Percentiles rank a stretch among this genome's conserved stretches.
phyloP scores from a whole-genome alignment of 148 eudicot genomes.

The Persicaria maculosa region DNA sequence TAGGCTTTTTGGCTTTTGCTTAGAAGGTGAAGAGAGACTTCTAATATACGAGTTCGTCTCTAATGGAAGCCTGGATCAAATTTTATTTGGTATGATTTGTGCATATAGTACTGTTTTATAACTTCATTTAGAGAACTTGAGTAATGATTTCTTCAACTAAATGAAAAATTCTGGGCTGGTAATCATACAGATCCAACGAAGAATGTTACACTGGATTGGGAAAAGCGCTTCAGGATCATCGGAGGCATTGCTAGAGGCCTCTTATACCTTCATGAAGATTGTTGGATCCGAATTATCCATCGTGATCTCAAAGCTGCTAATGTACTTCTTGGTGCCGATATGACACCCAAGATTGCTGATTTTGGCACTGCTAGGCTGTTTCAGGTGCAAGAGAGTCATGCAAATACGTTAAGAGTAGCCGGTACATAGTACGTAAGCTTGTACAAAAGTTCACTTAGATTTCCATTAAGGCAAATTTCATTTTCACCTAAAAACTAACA shows the following conservation, averaged over 20 bases:
- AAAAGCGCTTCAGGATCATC: constrained; percentile 38
- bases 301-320: constrained; percentile 79
- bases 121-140: background rate
- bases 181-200: constrained; percentile 33
- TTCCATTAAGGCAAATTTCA: too few species aligned
- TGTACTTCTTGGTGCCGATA: constrained; percentile 55
- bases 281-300: constrained; percentile 48
- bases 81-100: background rate
- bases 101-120: too few species aligned
- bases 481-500: too few species aligned
- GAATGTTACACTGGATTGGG: constrained; percentile 34
- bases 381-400: constrained; percentile 51
- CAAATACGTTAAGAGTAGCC: constrained; percentile 27
- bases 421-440: background rate
- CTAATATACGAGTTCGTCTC: background rate
- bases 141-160: background rate
- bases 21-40: background rate
- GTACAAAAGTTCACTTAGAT: background rate
- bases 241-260: constrained; percentile 72
- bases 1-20: background rate
- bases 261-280: constrained; percentile 58
- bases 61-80: background rate
- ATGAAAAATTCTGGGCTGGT: background rate
- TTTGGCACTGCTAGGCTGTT: constrained; percentile 71
- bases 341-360: constrained; percentile 67